Evolutionary conservation across 768 basidiomycete genomes (phyloP).

Genomic region (Mycena olivaceomarginata): DNA sequence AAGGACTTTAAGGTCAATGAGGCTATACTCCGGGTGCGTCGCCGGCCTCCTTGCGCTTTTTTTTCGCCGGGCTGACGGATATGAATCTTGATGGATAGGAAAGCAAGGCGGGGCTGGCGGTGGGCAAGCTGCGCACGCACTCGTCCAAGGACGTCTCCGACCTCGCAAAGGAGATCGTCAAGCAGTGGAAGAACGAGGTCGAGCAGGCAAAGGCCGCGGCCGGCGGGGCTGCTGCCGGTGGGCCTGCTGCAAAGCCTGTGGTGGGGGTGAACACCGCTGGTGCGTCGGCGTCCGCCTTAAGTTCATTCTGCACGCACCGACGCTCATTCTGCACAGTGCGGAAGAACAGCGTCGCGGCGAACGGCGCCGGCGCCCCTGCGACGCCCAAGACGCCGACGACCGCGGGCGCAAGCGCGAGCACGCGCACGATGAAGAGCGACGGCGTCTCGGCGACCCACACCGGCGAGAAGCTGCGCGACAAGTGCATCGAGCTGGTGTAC

Average conservation of each 20-base stretch:
- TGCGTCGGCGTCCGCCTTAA: slow-evolving; percentile 53
- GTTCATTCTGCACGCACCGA: slow-evolving; percentile 32
- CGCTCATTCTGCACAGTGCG: slow-evolving; percentile 40
- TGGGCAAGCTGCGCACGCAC: slow-evolving; percentile 91
- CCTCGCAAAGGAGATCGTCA: slow-evolving; percentile 93
- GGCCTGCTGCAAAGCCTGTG: slow-evolving; percentile 45
- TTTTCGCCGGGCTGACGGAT: slow-evolving; percentile 47
- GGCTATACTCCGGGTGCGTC: slow-evolving; percentile 82
- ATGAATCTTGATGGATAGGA: slow-evolving; percentile 70
- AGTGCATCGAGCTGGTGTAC: slow-evolving; percentile 92
- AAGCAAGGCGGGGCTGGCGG: slow-evolving; percentile 94
- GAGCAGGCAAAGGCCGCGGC: slow-evolving; percentile 75
- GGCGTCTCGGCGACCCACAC: slow-evolving; percentile 73
- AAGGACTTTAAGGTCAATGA: slow-evolving; percentile 83
- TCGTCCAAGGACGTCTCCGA: slow-evolving; percentile 84
- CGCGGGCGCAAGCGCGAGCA: slow-evolving; percentile 56
- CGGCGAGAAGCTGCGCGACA: slow-evolving; percentile 88
- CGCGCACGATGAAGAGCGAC: slow-evolving; percentile 83
- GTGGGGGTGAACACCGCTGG: slow-evolving; percentile 51
- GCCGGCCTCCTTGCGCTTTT: slow-evolving; percentile 56
- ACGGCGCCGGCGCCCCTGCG: slow-evolving; percentile 61
- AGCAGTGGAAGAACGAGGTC: slow-evolving; percentile 93
- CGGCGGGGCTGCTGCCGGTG: slow-evolving; percentile 27
- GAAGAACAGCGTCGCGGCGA: slow-evolving; percentile 54
- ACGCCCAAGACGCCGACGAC: slow-evolving; percentile 63